Base-by-base conservation (phyloP, 2,329 filamentous ascomycete genomes). In the Alternaria brassicae region DNA sequence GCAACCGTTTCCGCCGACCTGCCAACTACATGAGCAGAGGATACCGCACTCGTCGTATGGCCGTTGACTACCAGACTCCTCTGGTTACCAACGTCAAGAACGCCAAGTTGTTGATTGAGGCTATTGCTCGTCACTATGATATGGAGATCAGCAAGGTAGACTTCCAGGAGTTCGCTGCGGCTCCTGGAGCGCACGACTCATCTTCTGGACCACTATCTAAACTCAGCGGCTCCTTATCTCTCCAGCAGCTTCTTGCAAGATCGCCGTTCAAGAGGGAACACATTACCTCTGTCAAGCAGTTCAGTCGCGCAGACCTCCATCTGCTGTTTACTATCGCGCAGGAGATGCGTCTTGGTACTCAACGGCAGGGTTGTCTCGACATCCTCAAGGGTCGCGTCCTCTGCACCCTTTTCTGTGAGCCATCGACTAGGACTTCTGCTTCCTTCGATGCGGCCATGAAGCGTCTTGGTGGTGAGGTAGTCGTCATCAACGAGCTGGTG, bases 381-480 rank as follows among this genome's bases (percentile, higher is more conserved):
- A 85, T 96, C 56, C 87, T 99, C 62, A 91, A 91, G 71, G 93
- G 93, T 27, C 89, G 91, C 44, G 87, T 99, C 12, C 85, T 99
- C 36, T 92, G 90, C 81, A 95, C 92, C 2, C 88, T 99, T 82
- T 99, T 99, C 86, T 99, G 93, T 79, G 95, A 99, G 84, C 95
- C 95, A 2, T 98, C 94, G 0, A 99, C 95, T 3, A 88, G 95
- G 54, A 99, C 95, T 5, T 97, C 94, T 12, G 88, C 91, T 36
- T 99, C 95, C 3, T 99, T 99, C 72, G 95, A 99, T 75, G 91
- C 94, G 56, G 95, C 95, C 40, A 99, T 99, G 95, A 96, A 99
- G 84, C 91, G 96, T 52, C 89, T 99, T 5, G 95, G 95, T 68
- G 95, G 95, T 47, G 87, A 92, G 48, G 94, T 91, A 3, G 86